These are phyloP conservation scores for Botrytis sinoallii DNA, from an alignment of 2,329 filamentous ascomycete species.

Conservation along the genomic window DNA sequence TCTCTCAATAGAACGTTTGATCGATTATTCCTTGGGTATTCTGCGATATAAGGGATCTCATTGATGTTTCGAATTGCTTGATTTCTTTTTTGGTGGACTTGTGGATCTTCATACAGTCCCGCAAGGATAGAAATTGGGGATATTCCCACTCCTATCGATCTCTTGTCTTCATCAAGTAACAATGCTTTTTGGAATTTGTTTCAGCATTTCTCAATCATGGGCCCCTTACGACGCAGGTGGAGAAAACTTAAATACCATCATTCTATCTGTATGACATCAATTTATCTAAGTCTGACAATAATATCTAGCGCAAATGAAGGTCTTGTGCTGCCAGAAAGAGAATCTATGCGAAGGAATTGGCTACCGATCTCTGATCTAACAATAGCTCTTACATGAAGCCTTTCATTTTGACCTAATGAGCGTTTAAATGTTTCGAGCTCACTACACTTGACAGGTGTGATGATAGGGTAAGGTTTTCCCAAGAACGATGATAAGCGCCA, in stretches of 20 bases:
- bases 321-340: background rate
- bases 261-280: slow-evolving; percentile 1
- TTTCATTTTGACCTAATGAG: background rate
- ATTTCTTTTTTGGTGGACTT: background rate
- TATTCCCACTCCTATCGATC: background rate
- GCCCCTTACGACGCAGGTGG: background rate
- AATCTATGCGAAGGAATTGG: background rate
- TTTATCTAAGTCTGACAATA: background rate
- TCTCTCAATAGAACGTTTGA: background rate
- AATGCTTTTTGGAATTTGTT: background rate
- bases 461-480: background rate
- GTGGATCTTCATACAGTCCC: background rate
- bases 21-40: background rate
- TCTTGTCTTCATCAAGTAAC: background rate
- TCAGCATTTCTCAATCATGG: background rate
- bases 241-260: background rate
- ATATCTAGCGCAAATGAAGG: background rate
- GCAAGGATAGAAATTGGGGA: background rate
- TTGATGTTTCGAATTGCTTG: background rate
- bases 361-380: background rate
- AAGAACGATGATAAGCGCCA: background rate
- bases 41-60: background rate
- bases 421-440: background rate
- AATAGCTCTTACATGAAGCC: background rate
- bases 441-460: background rate